Conservation (phyloP, 768 basidiomycete genomes). For the Podaxis rugospora region DNA sequence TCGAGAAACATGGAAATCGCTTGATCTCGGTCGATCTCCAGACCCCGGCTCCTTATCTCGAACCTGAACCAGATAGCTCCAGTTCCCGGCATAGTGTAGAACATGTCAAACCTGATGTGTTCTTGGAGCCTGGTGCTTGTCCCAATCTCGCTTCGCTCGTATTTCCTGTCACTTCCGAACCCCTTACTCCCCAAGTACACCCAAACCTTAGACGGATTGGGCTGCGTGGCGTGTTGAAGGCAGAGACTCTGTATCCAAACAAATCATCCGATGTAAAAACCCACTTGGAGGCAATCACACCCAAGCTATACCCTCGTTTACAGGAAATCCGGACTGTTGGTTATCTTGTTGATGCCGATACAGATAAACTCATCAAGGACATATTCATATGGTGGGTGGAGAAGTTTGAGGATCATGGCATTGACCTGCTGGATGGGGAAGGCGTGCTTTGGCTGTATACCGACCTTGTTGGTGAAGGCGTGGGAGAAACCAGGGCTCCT, state of each 20-base stretch:
- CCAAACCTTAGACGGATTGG: constrained; percentile 42
- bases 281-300: constrained; percentile 40
- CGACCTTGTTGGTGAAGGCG: constrained; percentile 18
- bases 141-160: constrained; percentile 41
- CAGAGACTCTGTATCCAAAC: constrained; percentile 40
- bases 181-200: constrained; percentile 23
- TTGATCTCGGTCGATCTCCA: constrained; percentile 38
- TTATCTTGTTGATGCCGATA: constrained; percentile 41
- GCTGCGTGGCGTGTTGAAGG: constrained; percentile 33
- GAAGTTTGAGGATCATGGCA: constrained; percentile 41
- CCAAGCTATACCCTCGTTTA: constrained; percentile 38
- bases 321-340: constrained; percentile 44
- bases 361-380: constrained; percentile 39
- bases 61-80: constrained; percentile 27
- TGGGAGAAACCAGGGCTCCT: neutral
- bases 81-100: constrained; percentile 20
- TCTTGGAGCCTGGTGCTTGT: constrained; percentile 37
- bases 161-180: constrained; percentile 34
- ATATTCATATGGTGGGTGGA: constrained; percentile 54
- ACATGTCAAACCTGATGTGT: constrained; percentile 36
- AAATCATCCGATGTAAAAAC: constrained; percentile 29
- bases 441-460: constrained; percentile 47
- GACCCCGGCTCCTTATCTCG: constrained; percentile 28
- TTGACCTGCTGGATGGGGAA: constrained; percentile 52
- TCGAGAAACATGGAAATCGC: constrained; percentile 36